Conservation (phyloP, 352 stramenopile species). For the Hyaloperonospora brassicae region DNA sequence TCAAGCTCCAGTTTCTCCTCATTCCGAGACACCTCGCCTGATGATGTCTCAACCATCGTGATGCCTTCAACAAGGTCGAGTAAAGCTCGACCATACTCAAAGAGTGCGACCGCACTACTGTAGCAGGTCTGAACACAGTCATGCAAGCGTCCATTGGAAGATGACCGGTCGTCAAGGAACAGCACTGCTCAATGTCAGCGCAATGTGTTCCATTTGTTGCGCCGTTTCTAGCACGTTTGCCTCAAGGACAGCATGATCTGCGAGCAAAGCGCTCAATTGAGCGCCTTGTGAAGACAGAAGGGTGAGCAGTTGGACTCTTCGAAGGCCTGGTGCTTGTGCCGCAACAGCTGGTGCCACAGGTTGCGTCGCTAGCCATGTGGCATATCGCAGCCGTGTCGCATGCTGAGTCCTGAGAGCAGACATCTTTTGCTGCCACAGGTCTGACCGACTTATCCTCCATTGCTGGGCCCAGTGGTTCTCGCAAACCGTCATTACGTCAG, state of each 20-base stretch:
- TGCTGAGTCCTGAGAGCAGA: conserved; percentile 17
- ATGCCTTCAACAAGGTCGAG: conserved; percentile 48
- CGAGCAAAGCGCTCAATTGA: conserved; percentile 29
- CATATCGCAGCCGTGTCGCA: conserved; percentile 33
- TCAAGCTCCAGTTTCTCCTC: conserved; percentile 26
- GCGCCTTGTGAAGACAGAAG: conserved; percentile 35
- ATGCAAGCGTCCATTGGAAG: conserved; percentile 21
- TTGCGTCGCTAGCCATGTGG: conserved; percentile 24
- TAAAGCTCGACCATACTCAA: conserved; percentile 32
- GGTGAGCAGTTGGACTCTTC: conserved; percentile 31
- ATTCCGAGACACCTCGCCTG: conserved; percentile 10
- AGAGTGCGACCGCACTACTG: conserved; percentile 25
- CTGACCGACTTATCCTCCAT: conserved; percentile 13
- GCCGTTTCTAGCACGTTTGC: conserved; percentile 35
- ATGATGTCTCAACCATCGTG: conserved; percentile 42
- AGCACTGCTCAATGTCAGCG: conserved; percentile 21
- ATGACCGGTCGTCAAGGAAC: background rate
- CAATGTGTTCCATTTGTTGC: conserved; percentile 47
- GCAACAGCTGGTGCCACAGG: background rate
- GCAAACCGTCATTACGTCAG: conserved; percentile 17
- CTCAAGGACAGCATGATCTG: conserved; percentile 28
- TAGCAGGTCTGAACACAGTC: conserved; percentile 32
- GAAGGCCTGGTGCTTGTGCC: conserved; percentile 7
- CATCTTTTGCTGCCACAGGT: conserved; percentile 11
- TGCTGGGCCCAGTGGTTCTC: conserved; percentile 14